Evolutionary conservation across 176 grass and related monocot genomes (phyloP).

Genomic region (Oryza glumipatula): DNA sequence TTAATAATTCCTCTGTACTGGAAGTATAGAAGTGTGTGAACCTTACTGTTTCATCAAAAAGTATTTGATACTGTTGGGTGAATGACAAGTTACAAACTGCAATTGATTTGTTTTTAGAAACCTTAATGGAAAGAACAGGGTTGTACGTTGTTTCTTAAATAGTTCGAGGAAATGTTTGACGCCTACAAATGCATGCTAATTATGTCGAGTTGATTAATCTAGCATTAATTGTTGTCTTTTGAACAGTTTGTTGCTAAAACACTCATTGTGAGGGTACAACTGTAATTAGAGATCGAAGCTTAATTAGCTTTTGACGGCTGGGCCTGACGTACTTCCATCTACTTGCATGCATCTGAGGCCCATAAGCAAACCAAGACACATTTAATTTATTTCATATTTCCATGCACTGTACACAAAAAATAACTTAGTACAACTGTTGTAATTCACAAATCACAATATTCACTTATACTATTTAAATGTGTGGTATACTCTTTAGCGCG

Average conservation of each 20-base stretch:
- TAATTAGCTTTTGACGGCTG: neutral
- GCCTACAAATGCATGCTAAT: constrained; percentile 4
- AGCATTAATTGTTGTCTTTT: neutral
- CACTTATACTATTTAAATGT: too few species aligned
- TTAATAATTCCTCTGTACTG: too few species aligned
- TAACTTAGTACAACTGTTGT: too few species aligned
- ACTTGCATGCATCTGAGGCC: neutral
- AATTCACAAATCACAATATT: too few species aligned
- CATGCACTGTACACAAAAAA: too few species aligned
- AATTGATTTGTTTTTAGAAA: neutral
- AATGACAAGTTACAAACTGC: neutral
- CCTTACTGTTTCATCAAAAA: neutral
- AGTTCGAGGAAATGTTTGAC: constrained; percentile 7
- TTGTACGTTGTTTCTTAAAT: neutral
- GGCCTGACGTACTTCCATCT: neutral
- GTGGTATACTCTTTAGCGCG: too few species aligned
- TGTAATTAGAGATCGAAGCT: neutral
- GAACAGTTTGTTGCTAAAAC: neutral
- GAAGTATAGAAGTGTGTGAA: too few species aligned
- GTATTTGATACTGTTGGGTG: neutral
- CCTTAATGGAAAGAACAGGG: neutral
- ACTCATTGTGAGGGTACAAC: neutral
- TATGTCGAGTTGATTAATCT: neutral
- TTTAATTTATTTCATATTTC: too few species aligned
- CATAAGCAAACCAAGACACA: neutral